These are phyloP conservation scores for Trichoderma guizhouense DNA, from an alignment of 2,329 filamentous ascomycete genomes.

Conservation along the genomic window DNA sequence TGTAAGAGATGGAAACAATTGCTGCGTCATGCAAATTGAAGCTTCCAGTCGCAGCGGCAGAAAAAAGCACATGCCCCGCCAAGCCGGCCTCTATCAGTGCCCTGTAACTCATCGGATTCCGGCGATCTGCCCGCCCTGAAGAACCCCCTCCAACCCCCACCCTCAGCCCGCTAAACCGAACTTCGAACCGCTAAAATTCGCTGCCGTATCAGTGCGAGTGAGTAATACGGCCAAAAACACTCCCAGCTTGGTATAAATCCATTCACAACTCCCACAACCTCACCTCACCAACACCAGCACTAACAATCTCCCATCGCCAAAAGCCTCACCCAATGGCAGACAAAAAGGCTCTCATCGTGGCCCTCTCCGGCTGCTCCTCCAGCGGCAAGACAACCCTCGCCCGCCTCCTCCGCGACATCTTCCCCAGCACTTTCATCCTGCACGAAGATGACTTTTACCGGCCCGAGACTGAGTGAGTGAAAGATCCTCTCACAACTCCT, in stretches of 20 bases:
- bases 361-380: conserved; percentile 84
- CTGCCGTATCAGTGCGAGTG: neutral
- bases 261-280: neutral
- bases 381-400: conserved; percentile 94
- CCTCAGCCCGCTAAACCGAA: neutral
- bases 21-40: neutral
- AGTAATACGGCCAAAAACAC: neutral
- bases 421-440: conserved; percentile 74
- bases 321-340: neutral
- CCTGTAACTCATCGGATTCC: neutral
- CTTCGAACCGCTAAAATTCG: conserved; percentile 5
- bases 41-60: neutral
- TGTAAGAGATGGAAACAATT: neutral
- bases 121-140: neutral
- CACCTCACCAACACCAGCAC: neutral
- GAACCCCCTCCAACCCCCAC: neutral
- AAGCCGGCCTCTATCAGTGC: neutral
- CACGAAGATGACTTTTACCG: conserved; percentile 97
- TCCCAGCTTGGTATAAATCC: neutral
- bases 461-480: conserved; percentile 68
- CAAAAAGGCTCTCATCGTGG: conserved; percentile 60
- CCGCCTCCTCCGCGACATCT: conserved; percentile 76
- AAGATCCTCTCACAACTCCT: neutral
- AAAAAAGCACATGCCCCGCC: neutral
- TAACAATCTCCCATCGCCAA: neutral